Conservation (phyloP, 306 rosid genomes). For the Quercus variabilis region DNA sequence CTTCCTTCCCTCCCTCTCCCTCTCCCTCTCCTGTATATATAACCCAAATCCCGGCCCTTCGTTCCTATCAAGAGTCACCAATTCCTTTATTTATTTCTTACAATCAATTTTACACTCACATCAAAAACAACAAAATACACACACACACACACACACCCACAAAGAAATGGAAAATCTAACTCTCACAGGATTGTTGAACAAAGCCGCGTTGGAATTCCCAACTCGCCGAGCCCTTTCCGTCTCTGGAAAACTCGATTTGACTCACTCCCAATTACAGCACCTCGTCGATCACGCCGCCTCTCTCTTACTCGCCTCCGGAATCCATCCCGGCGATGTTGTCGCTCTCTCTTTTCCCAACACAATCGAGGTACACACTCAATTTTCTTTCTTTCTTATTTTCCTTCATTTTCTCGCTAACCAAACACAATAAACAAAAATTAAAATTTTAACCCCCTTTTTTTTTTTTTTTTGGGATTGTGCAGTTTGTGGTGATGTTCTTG, state of each 20-base stretch:
- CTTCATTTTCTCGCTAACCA: background rate
- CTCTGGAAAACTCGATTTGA: slow-evolving; percentile 62
- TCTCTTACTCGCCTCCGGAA: slow-evolving; percentile 47
- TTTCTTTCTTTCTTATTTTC: background rate
- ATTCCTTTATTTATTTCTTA: too few relatives aligned
- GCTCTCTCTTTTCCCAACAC: slow-evolving; percentile 91
- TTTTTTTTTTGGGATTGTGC: background rate
- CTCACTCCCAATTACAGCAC: slow-evolving; percentile 44
- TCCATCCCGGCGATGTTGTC: slow-evolving; percentile 63
- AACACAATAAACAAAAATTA: background rate
- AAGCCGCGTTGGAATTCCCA: slow-evolving; percentile 42
- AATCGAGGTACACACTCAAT: slow-evolving; percentile 46
- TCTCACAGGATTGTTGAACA: slow-evolving; percentile 54
- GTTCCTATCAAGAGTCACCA: too few relatives aligned
- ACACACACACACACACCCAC: background rate
- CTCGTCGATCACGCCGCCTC: slow-evolving; percentile 65
- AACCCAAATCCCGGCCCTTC: background rate
- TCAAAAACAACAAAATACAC: too few relatives aligned
- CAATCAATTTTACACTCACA: too few relatives aligned
- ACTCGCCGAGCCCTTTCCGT: slow-evolving; percentile 68
- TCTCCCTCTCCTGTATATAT: background rate
- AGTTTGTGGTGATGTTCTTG: slow-evolving; percentile 67
- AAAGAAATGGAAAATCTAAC: slow-evolving; percentile 43
- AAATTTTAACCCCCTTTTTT: too few relatives aligned
- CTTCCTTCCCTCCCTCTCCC: too few relatives aligned